Evolutionary conservation across 2,329 filamentous ascomycete species (phyloP).

Genomic region (Cercospora berteroae): DNA sequence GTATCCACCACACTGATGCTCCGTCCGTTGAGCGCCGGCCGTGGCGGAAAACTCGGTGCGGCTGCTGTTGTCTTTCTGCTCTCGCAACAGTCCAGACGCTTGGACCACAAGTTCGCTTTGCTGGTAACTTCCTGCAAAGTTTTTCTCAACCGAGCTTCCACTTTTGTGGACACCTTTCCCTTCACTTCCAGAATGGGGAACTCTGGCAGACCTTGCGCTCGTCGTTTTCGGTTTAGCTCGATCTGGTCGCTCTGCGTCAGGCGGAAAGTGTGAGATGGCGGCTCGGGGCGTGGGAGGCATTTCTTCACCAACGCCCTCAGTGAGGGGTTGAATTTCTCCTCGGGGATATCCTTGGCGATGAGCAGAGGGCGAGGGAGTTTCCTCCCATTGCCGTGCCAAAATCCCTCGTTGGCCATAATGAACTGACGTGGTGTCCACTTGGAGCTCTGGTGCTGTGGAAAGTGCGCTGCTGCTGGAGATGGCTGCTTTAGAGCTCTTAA

Average conservation of each 20-base stretch:
- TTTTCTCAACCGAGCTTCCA: constrained; percentile 5
- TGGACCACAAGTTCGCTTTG: background rate
- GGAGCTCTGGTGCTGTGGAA: background rate
- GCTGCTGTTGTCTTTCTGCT: background rate
- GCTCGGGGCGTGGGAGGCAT: background rate
- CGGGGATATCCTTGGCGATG: background rate
- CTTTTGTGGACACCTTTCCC: background rate
- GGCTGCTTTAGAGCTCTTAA: background rate
- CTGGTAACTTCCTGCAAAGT: background rate
- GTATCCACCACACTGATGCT: constrained; percentile 7
- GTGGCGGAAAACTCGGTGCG: background rate
- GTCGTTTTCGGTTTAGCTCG: background rate
- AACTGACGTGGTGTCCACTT: background rate
- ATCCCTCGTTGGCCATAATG: background rate
- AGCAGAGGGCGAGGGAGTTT: background rate
- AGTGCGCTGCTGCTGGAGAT: background rate
- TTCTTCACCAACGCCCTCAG: background rate
- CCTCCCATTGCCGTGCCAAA: background rate
- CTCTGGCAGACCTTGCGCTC: background rate
- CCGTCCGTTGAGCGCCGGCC: background rate
- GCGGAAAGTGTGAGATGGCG: background rate
- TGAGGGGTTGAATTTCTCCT: background rate
- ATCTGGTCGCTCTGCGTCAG: background rate
- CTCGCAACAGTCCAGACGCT: background rate
- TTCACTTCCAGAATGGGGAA: background rate